Base-by-base conservation (phyloP, 164 flowering plant species). In the Vitis amurensis region DNA sequence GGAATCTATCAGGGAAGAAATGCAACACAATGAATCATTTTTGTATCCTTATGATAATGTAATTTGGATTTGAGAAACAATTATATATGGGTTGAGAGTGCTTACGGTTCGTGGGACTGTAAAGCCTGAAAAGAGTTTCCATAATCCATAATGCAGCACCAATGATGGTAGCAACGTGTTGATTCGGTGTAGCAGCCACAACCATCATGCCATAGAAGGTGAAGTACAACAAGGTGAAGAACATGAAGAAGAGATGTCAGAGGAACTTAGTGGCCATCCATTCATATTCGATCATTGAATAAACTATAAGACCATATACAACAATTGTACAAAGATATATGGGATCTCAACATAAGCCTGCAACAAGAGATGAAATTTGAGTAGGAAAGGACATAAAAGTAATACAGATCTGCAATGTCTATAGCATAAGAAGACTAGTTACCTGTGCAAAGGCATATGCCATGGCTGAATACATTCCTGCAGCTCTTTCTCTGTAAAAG, bases 201-300 rank as follows among this genome's bases (percentile, higher is more conserved):
- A 66, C 44, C 87, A 84, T 81, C 87, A 83, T 83, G 58, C 87
- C 85, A 30, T 79, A 82, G 74, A 62, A 75, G 64, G 87, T 82
- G 80, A 71, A 79, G 77, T 82, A 81, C 19, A 76, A 11, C 30
- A 82, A 55, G 4, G 83, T 72, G 82, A 77, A 79, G 79, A 15
- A 80, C 72, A 69, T 73, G 75, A 84, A 73, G 72, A 70, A 84
- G 0, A 82, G 7, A 56, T 79, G 77, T 80, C 80, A 81, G 44
- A 79, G 63, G 78, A 79, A 79, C 63, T 81, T 84, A 8, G 63
- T 73, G 1, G 51, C 74, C 1, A 70, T 77, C 87, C 85, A 82
- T 55, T 84, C 80, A 47, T 77, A 82, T 19, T 78, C 83, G 13
- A 79, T 82, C 85, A 82, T 76, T 1, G 82, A 62, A 63, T 84